A percentile compares a stretch with the other conserved stretches of the same genome.
Evolutionary conservation across 768 basidiomycete species (phyloP).

Genomic region (Hebeloma cylindrosporum): DNA sequence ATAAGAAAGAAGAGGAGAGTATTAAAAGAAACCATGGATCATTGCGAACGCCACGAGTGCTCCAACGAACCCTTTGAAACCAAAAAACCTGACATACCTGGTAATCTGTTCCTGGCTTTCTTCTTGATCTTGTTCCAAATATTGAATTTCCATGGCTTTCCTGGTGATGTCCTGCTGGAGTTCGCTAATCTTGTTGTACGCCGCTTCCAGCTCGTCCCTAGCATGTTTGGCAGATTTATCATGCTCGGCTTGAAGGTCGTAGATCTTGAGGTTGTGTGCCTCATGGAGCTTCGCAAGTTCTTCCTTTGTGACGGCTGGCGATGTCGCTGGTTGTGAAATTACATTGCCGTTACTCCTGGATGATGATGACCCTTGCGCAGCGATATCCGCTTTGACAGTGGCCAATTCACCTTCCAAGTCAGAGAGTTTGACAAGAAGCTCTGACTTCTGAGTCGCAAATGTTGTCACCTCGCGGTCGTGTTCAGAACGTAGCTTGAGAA

Average conservation of each 20-base stretch:
- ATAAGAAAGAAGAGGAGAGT: too few species aligned
- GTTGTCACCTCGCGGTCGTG: slow-evolving; percentile 62
- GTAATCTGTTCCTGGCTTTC: slow-evolving; percentile 74
- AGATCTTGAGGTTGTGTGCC: slow-evolving; percentile 80
- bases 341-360: slow-evolving; percentile 59
- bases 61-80: slow-evolving; percentile 55
- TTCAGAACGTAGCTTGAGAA: slow-evolving; percentile 54
- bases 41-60: slow-evolving; percentile 51
- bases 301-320: slow-evolving; percentile 64
- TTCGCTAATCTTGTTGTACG: slow-evolving; percentile 49
- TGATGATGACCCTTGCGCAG: slow-evolving; percentile 47
- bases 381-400: slow-evolving; percentile 57
- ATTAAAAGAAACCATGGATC: too few species aligned
- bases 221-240: slow-evolving; percentile 55
- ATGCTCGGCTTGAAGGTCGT: slow-evolving; percentile 70
- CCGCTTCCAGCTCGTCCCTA: slow-evolving; percentile 56
- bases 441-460: slow-evolving; percentile 60
- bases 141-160: slow-evolving; percentile 81
- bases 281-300: slow-evolving; percentile 78
- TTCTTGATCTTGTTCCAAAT: slow-evolving; percentile 77
- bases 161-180: slow-evolving; percentile 60
- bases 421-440: slow-evolving; percentile 59
- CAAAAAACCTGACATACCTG: slow-evolving; percentile 63
- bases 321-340: slow-evolving; percentile 32
- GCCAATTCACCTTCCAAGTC: slow-evolving; percentile 80